phyloP scores from a whole-genome alignment of 495 filamentous ascomycete species.

The Corynascus novoguineensis region DNA sequence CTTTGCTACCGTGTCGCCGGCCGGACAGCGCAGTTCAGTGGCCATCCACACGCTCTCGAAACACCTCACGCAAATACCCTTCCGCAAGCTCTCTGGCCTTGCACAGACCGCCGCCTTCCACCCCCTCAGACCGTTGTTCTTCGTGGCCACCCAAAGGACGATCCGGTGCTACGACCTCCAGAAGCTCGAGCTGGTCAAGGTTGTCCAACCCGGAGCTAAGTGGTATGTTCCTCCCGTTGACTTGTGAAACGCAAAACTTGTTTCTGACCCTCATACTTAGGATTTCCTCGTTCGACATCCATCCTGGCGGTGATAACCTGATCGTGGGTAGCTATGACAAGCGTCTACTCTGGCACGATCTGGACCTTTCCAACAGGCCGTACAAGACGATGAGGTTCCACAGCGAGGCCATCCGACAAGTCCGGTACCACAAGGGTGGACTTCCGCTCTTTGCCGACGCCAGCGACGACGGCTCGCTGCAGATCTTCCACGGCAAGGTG shows the following conservation, averaged over 20 bases:
- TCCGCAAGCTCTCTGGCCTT: constrained; percentile 78
- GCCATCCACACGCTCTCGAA: constrained; percentile 93
- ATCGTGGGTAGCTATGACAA: constrained; percentile 92
- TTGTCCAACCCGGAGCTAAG: constrained; percentile 82
- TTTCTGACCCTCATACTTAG: constrained; percentile 44
- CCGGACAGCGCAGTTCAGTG: constrained; percentile 72
- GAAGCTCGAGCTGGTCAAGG: constrained; percentile 81
- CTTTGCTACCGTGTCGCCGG: constrained; percentile 84
- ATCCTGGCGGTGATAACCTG: constrained; percentile 88
- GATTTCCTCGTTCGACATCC: constrained; percentile 91
- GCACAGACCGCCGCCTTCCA: constrained; percentile 92
- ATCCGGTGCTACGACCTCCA: constrained; percentile 90
- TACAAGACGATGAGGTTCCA: constrained; percentile 97
- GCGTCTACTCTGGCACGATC: constrained; percentile 91
- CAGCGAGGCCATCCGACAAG: constrained; percentile 78
- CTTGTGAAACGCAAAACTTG: not conserved
- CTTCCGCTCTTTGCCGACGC: constrained; percentile 89
- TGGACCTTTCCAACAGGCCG: constrained; percentile 81
- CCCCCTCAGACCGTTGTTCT: constrained; percentile 84
- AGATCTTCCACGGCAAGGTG: constrained; percentile 95
- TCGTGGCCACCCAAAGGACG: constrained; percentile 88
- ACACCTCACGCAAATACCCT: constrained; percentile 89
- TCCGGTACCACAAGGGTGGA: constrained; percentile 75
- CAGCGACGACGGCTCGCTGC: constrained; percentile 86
- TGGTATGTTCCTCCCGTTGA: constrained; percentile 21